Evolutionary conservation across 306 rosid species (phyloP), one percentile per base, ranked within the genome.

Genomic region (Medicago ruthenica): DNA sequence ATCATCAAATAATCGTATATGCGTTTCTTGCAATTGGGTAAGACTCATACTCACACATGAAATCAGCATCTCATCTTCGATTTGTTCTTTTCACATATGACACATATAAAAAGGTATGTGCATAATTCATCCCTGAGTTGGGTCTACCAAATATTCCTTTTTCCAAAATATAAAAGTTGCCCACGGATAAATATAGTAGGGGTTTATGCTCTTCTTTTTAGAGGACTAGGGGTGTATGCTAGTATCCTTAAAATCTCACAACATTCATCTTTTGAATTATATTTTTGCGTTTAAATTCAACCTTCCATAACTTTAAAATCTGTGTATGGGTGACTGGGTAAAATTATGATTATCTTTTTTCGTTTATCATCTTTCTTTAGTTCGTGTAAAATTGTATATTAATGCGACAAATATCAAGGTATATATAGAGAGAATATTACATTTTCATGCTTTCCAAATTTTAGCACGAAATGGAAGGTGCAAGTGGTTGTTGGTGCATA

Each of bases 21-120:
- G n/a, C 11, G 3, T 58, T 58, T 58, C 9, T 21, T 12, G 39
- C 65, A 59, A 6, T 12, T 13, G 65, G 65, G 65, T 3, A 13
- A 59, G 40, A 24, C 24, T 24, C 39, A 59, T 40, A 58, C 65
- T 24, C 39, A 58, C 36, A 12, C 16, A 12, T 59, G 39, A 59
- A 59, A 59, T 12, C 65, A 24, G 37, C 37, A 24, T 59, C 16
- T 24, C 37, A 24, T 59, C 16, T 24, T 24, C 16, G 17, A 59
- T 24, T 59, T 59, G 65, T 24, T 59, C 40, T 59, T 59, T 59
- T 59, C 65, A 59, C 65, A 59, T 14, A 15, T 59, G 65, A 59
- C 65, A 24, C 37, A 5, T 59, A 18, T 59, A 27, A 58, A 58
- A 58, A 50, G 57, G 21, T n/a, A 27, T 9, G 31, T 54, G 61